These are phyloP conservation scores for Aspergillus japonicus DNA, from an alignment of 2,329 filamentous ascomycete genomes.

Conservation along the genomic window DNA sequence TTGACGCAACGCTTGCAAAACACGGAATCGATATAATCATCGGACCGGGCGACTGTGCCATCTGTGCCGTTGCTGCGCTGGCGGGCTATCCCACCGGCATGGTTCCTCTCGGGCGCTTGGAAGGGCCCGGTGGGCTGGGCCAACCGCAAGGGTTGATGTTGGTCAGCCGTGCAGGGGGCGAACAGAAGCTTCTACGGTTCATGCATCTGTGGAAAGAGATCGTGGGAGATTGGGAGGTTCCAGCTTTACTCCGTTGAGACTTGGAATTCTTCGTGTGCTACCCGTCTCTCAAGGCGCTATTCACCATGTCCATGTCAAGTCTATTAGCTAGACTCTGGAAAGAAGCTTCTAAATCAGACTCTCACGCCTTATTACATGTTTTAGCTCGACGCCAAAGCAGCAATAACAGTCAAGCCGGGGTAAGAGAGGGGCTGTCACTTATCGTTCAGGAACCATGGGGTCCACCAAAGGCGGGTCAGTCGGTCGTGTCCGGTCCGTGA, in stretches of 20 bases:
- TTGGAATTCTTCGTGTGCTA: no score
- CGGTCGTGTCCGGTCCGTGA: no score
- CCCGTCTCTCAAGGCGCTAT: no score
- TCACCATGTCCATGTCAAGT: no score
- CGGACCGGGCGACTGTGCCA: not conserved
- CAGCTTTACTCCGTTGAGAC: not conserved
- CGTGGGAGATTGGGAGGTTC: not conserved
- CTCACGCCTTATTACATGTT: no score
- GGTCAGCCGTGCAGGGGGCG: not conserved
- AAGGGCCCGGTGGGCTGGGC: not conserved
- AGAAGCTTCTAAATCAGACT: no score
- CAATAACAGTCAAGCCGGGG: no score
- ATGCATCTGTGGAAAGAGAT: not conserved
- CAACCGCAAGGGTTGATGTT: constrained; percentile 2
- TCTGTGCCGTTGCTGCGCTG: not conserved
- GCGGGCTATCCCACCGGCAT: not conserved
- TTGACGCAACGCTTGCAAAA: not conserved
- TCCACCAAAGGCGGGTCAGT: no score
- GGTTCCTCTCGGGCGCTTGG: not conserved
- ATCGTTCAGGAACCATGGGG: no score
- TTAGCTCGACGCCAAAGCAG: no score
- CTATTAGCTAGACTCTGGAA: no score
- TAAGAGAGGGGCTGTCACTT: no score
- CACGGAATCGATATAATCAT: not conserved
- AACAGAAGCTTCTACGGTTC: not conserved